Percentiles rank a stretch among this genome's conserved stretches.
Conservation (phyloP, 2,329 filamentous ascomycete genomes). For the Acephala macrosclerotiorum region DNA sequence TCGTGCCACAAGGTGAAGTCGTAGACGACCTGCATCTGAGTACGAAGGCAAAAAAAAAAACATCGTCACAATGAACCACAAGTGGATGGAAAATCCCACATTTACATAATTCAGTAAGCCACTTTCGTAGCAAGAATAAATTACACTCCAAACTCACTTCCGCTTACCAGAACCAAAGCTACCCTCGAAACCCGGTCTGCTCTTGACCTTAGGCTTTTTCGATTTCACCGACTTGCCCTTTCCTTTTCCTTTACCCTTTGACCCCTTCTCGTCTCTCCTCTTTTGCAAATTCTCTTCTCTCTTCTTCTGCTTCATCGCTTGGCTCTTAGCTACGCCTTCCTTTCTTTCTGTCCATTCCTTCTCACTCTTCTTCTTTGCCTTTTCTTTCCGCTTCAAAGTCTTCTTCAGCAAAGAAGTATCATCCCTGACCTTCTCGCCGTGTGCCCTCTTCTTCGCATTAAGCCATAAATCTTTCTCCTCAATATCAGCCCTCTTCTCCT, state of each 20-base stretch:
- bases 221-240: conserved; percentile 62
- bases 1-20: background rate
- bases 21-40: background rate
- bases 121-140: conserved; percentile 6
- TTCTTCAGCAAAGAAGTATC: conserved; percentile 91
- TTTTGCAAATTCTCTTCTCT: conserved; percentile 80
- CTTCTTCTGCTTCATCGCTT: conserved; percentile 83
- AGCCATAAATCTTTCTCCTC: conserved; percentile 96
- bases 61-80: conserved; percentile 16
- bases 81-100: background rate
- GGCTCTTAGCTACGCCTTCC: conserved; percentile 76
- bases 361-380: conserved; percentile 88
- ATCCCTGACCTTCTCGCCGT: conserved; percentile 89
- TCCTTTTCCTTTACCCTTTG: conserved; percentile 63
- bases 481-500: conserved; percentile 83
- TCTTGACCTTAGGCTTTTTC: conserved; percentile 49
- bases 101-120: conserved; percentile 9
- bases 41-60: background rate
- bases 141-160: conserved; percentile 26
- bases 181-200: conserved; percentile 66
- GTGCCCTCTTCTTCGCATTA: conserved; percentile 84
- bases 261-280: conserved; percentile 77
- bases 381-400: conserved; percentile 91
- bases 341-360: conserved; percentile 83
- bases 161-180: conserved; percentile 44